Evolutionary conservation across 2,329 filamentous ascomycete species (phyloP), one percentile per base, ranked within the genome.

Genomic region (Sclerotinia sclerotiorum): DNA sequence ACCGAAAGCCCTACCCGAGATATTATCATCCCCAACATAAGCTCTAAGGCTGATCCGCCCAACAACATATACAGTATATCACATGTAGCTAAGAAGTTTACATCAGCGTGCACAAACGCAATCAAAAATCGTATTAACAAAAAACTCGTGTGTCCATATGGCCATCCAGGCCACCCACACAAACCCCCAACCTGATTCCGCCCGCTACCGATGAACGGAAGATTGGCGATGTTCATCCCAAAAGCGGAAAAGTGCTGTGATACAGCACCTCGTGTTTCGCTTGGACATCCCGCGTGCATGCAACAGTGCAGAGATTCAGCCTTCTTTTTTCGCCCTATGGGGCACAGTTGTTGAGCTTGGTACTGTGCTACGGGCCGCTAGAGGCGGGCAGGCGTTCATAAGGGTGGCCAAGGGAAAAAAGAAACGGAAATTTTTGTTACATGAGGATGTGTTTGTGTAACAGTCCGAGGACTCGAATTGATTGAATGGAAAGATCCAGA

Each of bases 261-360:
- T 39, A 63, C 60, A 49, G 51, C 48, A 51, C 60, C 60, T 63
- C 65, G 52, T 66, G 52, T 66, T 66, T 66, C 63, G 52, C 63
- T 66, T 66, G 52, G 27, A 49, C 42, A 49, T 62, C 35, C 44
- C 56, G 55, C 44, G 32, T 39, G n/a, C n/a, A 44, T 62, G 29
- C 32, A 49, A 48, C 58, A 39, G 52, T 19, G 52, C 29, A 55
- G 44, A 60, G 56, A 62, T 67, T 67, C 65, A 67, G 65, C 65
- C 65, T 61, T 67, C 65, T 67, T 61, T 42, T 65, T 54, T 67
- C 65, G 65, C 65, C 65, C 15, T 67, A 67, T 39, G 46, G 29
- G 46, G 21, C 44, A 67, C 55, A 39, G 32, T 57, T 19, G 17
- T 24, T 19, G 55, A 48, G 27, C 42, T 27, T 29, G 57, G 57